A percentile compares a stretch with the other conserved stretches of the same genome.
Conservation (phyloP, 2,329 filamentous ascomycete species). For the Tolypocladium nubicola region DNA sequence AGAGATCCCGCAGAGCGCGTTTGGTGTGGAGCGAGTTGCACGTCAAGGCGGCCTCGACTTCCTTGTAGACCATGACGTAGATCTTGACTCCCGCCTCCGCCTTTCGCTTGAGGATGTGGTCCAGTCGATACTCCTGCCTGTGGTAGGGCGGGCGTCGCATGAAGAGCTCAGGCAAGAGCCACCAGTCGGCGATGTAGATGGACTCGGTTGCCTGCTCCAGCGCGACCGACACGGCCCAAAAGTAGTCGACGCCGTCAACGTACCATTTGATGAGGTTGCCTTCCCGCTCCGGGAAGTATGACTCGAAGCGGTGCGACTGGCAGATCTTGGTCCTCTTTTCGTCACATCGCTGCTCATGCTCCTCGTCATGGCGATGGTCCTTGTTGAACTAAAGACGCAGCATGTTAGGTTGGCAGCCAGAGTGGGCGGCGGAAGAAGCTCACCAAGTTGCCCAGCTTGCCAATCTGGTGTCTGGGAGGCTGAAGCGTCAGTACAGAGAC, state of each 20-base stretch:
- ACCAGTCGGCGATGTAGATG: slow-evolving; percentile 97
- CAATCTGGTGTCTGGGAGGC: slow-evolving; percentile 38
- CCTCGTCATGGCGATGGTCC: slow-evolving; percentile 88
- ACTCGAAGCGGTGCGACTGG: slow-evolving; percentile 73
- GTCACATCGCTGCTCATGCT: slow-evolving; percentile 77
- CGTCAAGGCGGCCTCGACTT: slow-evolving; percentile 69
- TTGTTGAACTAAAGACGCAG: slow-evolving; percentile 52
- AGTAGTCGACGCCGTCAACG: slow-evolving; percentile 90
- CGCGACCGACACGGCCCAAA: slow-evolving; percentile 83
- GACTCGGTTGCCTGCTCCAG: slow-evolving; percentile 84
- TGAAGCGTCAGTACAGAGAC: background rate
- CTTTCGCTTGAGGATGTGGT: slow-evolving; percentile 75
- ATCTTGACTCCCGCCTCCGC: slow-evolving; percentile 93
- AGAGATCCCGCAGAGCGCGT: slow-evolving; percentile 67
- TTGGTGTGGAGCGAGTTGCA: slow-evolving; percentile 94
- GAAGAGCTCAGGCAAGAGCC: slow-evolving; percentile 84
- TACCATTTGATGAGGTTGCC: slow-evolving; percentile 94
- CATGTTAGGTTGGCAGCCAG: background rate
- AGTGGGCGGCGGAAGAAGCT: slow-evolving; percentile 7
- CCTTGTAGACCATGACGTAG: slow-evolving; percentile 85
- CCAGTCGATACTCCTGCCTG: slow-evolving; percentile 79
- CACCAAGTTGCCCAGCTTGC: slow-evolving; percentile 53
- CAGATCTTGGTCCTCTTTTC: slow-evolving; percentile 63
- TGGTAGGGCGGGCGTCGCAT: slow-evolving; percentile 72
- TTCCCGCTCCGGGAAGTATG: slow-evolving; percentile 78